Evolutionary conservation across 164 flowering plant species (phyloP), one percentile per base, ranked within the genome.

Genomic region (Chimonanthus salicifolius): DNA sequence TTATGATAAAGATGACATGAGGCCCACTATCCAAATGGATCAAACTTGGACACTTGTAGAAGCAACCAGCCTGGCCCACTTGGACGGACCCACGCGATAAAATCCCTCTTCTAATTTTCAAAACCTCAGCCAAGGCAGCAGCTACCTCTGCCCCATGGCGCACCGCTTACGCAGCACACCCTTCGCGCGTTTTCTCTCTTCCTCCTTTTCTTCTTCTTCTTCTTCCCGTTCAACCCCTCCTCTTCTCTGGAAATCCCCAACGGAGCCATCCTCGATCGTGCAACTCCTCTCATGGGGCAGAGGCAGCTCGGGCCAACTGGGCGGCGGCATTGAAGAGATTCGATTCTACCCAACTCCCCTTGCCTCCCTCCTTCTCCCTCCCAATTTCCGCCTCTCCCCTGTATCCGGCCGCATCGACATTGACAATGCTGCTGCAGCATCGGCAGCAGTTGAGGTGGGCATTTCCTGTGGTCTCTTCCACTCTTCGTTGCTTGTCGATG

Each of bases 381-480:
- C 80, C 49, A 77, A 85, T 21, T 90, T 87, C 73, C 69, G 80
- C 45, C 85, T 89, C 75, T 75, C 85, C 16, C 83, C 86, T 3
- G 67, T 79, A 7, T 80, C 91, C 6, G 97, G 97, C 20, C 81
- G 79, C 44, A 82, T 84, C 11, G 73, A 49, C 73, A 3, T 67
- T 62, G 21, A n/a, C 8, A 1, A 44, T 69, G 9, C 58, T 68
- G 3, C 48, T 33, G 7, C 50, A 13, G 45, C 60, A 49, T 3
- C 68, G 60, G 18, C 49, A 1, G 3, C 65, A 0, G 72, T 81
- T n/a, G 86, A 85, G 77, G 83, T 89, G 10, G 89, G 89, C 46
- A 85, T 92, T 18, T 90, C 94, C 5, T 94, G 97, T 72, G 98
- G 98, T 58, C 80, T 94, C 50, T 94, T 94, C 75, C 98, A 94